Evolutionary conservation across 441 rosid genomes (phyloP).

Genomic region (Macaranga tanarius): DNA sequence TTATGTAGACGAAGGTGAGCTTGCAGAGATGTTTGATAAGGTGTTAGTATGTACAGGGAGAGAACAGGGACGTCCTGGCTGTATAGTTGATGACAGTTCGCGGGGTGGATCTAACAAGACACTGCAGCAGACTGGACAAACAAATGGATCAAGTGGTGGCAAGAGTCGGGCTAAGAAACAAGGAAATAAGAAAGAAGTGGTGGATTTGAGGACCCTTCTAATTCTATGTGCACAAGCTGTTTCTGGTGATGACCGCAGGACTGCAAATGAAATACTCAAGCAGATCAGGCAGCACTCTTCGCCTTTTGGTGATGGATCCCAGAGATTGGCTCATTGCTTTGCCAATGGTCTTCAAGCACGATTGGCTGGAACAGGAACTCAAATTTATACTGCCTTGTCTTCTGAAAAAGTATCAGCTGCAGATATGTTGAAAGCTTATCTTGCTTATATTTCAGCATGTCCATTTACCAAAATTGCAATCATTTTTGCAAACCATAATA

Average conservation of each 20-base stretch:
- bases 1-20: slow-evolving; percentile 38
- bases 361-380: slow-evolving; percentile 68
- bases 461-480: slow-evolving; percentile 43
- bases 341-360: slow-evolving; percentile 85
- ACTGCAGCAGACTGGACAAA: slow-evolving; percentile 31
- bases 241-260: slow-evolving; percentile 50
- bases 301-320: slow-evolving; percentile 73
- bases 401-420: slow-evolving; percentile 51
- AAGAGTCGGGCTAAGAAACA: slow-evolving; percentile 42
- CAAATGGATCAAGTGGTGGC: slow-evolving; percentile 28
- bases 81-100: slow-evolving; percentile 5
- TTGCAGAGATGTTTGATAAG: slow-evolving; percentile 53
- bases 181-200: slow-evolving; percentile 34
- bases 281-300: slow-evolving; percentile 76
- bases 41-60: slow-evolving; percentile 33
- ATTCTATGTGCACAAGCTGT: slow-evolving; percentile 58
- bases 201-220: slow-evolving; percentile 57
- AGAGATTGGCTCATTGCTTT: slow-evolving; percentile 76
- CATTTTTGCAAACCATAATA: slow-evolving; percentile 41
- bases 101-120: slow-evolving; percentile 22
- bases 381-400: slow-evolving; percentile 46
- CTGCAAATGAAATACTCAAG: slow-evolving; percentile 56
- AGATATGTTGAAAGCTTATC: slow-evolving; percentile 70
- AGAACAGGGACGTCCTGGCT: neutral
- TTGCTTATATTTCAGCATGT: slow-evolving; percentile 38